Base-by-base conservation (phyloP, 2,329 filamentous ascomycete genomes). In the Sclerotinia glacialis region DNA sequence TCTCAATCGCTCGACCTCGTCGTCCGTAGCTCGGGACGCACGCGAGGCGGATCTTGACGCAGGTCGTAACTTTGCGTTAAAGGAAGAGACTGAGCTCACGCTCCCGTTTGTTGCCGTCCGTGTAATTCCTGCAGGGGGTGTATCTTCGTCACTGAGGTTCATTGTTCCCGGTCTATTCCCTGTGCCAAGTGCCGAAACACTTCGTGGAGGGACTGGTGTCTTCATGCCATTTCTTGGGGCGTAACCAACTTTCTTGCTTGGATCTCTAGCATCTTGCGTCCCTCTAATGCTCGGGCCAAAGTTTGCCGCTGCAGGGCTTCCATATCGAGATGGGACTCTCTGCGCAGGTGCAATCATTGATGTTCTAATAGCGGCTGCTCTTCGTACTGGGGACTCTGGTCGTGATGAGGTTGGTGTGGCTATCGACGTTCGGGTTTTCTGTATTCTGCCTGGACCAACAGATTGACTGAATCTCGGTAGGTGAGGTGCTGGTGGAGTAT, bases 401-500 rank as follows among this genome's bases (percentile, higher is more conserved):
- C 93, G 89, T 60, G 50, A 42, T 7, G 26, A 12, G 63, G 90
- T 86, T 44, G 50, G 54, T 28, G 34, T n/a, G 63, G 91, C 86
- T n/a, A 97, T 81, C 1, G 93, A 96, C 11, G 89, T 87, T 67
- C 93, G 86, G 54, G 86, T 79, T 72, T 85, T 87, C 76, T 91
- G 93, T 72, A 88, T 87, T 75, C 74, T 72, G 50, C 87, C 86
- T 8, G 91, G 90, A 0, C 93, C 93, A 54, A 96, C 82, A 0
- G 93, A 96, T 78, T 96, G 91, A 76, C 92, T 95, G 79, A 97
- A 95, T 75, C 93, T 93, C 65, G 89, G 84, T 60, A 91, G 72
- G 0, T 84, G 84, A 0, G 89, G 85, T 0, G 85, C 88, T 3
- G 89, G 86, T 40, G 90, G 84, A 28, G 89, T 86, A 75, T 83